Evolutionary conservation across 352 stramenopile genomes (phyloP), one percentile per base, ranked within the genome.

Genomic region (Aphanomyces cochlioides): DNA sequence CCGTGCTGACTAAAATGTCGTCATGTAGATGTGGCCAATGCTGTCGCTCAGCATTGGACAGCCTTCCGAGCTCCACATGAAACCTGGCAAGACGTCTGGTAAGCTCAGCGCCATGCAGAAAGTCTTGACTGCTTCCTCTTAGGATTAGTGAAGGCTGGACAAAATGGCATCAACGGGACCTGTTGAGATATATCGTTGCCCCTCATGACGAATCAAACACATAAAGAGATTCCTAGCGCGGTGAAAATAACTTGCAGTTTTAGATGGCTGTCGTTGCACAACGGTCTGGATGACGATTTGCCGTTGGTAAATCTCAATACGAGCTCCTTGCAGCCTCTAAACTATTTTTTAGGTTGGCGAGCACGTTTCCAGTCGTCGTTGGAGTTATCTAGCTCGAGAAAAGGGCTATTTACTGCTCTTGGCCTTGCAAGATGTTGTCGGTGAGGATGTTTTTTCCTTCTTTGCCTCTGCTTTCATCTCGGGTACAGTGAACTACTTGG

Each of bases 61-160:
- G 19, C 58, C 17, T 48, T 50, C 28, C 4, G 19, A 5, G 58
- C 58, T 4, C 58, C 58, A 19, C 58, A 66, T 38, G 58, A 66
- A 66, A 66, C 58, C 17, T 66, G 58, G 58, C 58, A 66, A n/a
- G 58, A 66, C 19, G 58, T 66, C 15, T 66, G 58, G 58, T 66
- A 57, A 28, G 28, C 37, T 34, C 1, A 34, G 10, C n/a, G 48
- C 37, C 17, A 48, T 57, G n/a, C 6, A 38, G 13, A 15, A 17
- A 39, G 50, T 36, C 10, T 45, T 15, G 12, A 54, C 58, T 6
- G 13, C 10, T 50, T n/a, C 2, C 17, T 54, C 37, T 10, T 50
- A 66, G 58, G 58, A 12, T 66, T 28, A 66, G 58, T 28, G 58
- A 66, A 48, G 58, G 58, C 58, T 66, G 58, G 58, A 37, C 58